Evolutionary conservation across 257 asterid genomes (phyloP), one percentile per base, ranked within the genome.

Genomic region (Craterostigma plantagineum): DNA sequence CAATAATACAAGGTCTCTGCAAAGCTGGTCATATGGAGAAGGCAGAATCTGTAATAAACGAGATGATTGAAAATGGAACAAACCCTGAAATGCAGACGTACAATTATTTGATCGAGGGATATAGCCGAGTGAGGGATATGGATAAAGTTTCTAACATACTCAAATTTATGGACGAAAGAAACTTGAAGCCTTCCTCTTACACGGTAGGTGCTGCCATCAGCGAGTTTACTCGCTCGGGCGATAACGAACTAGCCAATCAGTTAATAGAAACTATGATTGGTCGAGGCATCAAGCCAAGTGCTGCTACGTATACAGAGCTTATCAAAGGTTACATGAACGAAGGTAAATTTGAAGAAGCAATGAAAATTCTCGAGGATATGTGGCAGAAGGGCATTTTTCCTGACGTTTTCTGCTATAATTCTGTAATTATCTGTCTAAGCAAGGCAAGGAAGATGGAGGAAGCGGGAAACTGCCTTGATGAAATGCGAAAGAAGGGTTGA

Each of bases 361-460:
- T 38, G 54, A 49, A 54, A 18, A 46, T 75, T 39, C 58, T 84
- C 70, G 72, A 63, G 48, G 69, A 45, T 34, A 84, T 84, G 96
- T 70, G 76, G 76, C 54, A 68, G 66, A 68, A 66, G 54, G 77
- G 81, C 40, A 42, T 57, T 36, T 56, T 46, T n/a, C 92, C 96
- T 27, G 96, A 84, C 62, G 73, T 66, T 38, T 77, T 63, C 45
- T 84, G 90, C 67, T 77, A 77, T 53, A 80, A 79, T 65, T 54
- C 73, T 34, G 42, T 79, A 44, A 65, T 83, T 34, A 72, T 62
- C 54, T 90, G 90, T 53, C 81, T 83, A 38, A 70, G 93, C 63
- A 83, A 73, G 67, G 69, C 66, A 1, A 68, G 67, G 45, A 73
- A 60, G 59, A 69, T 76, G 72, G 87, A 71, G 46, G 91, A 83